Base-by-base conservation (phyloP, 257 asterid species). In the Salvia miltiorrhiza region DNA sequence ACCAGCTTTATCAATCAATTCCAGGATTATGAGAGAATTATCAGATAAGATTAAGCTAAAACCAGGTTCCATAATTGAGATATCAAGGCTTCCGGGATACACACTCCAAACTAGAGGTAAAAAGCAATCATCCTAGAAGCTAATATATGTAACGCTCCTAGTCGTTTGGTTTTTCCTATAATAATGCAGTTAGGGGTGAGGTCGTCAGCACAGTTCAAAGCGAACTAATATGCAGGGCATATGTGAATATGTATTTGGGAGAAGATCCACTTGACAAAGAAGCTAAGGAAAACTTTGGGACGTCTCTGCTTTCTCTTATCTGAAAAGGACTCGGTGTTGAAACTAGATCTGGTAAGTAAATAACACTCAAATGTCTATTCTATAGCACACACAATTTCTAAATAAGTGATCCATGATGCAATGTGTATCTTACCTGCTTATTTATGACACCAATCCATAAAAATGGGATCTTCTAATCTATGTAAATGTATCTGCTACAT, bases 221-320 rank as follows among this genome's bases (percentile, higher is more conserved):
- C 14, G 90, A 87, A 69, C 84, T 87, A n/a, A 83, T 87, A 14
- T 86, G 95, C 88, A 84, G 91, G 82, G 97, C 88, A 28, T 86
- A 58, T 77, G 62, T 81, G 69, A 79, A 87, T 73, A 56, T 88
- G 87, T 86, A 83, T 65, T 40, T 83, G 77, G 95, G 95, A 26
- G 97, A 88, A 58, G 91, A 88, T 77, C 90, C 88, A 56, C 81
- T 86, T 30, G 90, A 90, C 86, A 86, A 86, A 78, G 92, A 88
- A 70, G 88, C 95, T 24, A 84, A 82, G 79, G 92, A 90, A 9
- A 88, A 75, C 9, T 86, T 90, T 9, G 93, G 95, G 77, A 49
- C 78, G 50, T 80, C 92, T 49, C 49, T 86, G 81, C 74, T 83
- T 65, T 73, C 87, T 63, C 84, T 80, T 48, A 77, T 81, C 82